phyloP scores from a whole-genome alignment of 768 basidiomycete species.

The Vishniacozyma victoriae region DNA sequence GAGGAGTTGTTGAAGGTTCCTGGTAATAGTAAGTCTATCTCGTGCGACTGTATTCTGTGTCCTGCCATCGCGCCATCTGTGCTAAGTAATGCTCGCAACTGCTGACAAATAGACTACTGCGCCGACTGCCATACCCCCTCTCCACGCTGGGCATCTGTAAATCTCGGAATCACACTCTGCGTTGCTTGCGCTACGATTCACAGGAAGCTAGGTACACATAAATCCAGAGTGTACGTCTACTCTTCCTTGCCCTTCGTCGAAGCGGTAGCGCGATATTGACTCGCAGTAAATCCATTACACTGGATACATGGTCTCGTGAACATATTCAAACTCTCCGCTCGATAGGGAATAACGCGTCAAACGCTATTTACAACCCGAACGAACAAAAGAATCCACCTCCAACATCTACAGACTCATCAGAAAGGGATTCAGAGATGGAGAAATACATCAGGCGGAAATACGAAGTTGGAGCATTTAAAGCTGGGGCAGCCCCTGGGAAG shows the following conservation, averaged over 20 bases:
- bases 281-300: conserved; percentile 74
- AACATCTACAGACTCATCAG: conserved; percentile 61
- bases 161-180: conserved; percentile 64
- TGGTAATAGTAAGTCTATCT: conserved; percentile 64
- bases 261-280: too few relatives aligned
- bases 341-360: conserved; percentile 76
- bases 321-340: conserved; percentile 57
- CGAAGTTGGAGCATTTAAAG: conserved; percentile 38
- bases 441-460: conserved; percentile 75
- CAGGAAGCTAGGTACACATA: conserved; percentile 88
- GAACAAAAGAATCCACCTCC: conserved; percentile 71
- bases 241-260: too few relatives aligned
- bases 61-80: too few relatives aligned
- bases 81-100: too few relatives aligned
- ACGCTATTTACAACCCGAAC: conserved; percentile 73
- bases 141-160: conserved; percentile 82
- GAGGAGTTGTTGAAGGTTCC: conserved; percentile 65
- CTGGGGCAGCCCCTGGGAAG: conserved; percentile 3
- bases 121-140: conserved; percentile 84
- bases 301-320: conserved; percentile 55
- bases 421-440: conserved; percentile 81
- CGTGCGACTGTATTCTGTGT: too few relatives aligned
- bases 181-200: conserved; percentile 85
- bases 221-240: conserved; percentile 77
- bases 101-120: conserved; percentile 67